These are phyloP conservation scores for Buxus sempervirens DNA, from an alignment of 164 flowering plant species.

Conservation along the genomic window DNA sequence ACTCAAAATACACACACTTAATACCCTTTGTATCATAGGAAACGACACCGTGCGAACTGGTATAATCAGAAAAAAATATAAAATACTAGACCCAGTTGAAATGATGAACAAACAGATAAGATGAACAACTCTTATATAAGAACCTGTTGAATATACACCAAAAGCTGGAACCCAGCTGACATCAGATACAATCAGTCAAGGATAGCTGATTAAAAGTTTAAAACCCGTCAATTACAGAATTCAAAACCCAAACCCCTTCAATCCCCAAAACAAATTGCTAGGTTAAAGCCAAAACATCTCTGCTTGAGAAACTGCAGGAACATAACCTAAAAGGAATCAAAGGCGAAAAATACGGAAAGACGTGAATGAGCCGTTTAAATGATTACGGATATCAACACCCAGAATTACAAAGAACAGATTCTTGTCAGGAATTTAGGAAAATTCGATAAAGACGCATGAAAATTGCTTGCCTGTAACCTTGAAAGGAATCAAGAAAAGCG, in stretches of 20 bases:
- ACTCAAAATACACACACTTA: background rate
- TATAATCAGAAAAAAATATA: background rate
- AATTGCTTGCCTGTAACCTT: too few species aligned
- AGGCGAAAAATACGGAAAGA: background rate
- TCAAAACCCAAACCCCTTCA: too few species aligned
- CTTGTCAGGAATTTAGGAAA: too few species aligned
- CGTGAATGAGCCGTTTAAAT: background rate
- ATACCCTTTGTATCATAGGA: background rate
- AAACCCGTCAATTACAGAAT: background rate
- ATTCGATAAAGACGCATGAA: too few species aligned
- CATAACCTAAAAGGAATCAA: background rate
- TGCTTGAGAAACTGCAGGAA: too few species aligned
- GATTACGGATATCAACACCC: background rate
- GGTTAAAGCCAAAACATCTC: background rate
- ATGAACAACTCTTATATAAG: background rate
- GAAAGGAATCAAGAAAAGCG: too few species aligned
- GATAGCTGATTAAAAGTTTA: too few species aligned
- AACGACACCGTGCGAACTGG: background rate
- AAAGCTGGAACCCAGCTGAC: conserved; percentile 10
- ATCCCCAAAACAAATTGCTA: too few species aligned
- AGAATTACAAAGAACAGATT: background rate
- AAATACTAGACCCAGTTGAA: background rate
- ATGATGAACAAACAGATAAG: background rate
- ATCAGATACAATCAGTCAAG: conserved; percentile 8
- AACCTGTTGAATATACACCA: background rate